Evolutionary conservation across 176 grass and related monocot genomes (phyloP), one percentile per base, ranked within the genome.

Genomic region (Rhynchospora pubera): DNA sequence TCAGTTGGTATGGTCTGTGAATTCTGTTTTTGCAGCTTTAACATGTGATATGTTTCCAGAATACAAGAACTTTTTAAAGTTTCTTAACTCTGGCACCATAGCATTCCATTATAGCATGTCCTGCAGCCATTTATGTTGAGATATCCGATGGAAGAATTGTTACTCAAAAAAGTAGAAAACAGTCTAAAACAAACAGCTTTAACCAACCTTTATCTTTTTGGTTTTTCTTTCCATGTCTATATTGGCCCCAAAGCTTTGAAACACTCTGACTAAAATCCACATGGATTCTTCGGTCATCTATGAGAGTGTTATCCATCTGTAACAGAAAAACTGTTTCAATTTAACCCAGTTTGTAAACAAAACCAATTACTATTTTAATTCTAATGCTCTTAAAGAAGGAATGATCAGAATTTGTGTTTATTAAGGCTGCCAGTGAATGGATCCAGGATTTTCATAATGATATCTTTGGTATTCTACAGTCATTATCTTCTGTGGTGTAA

Each of bases 191-290:
- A 32, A 9, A 65, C 0, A 15, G 12, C 78, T 65, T 70, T 58
- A 16, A 77, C 24, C 5, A 58, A 98, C 96, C 96, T 93, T 89
- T 93, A 81, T 85, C 88, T 61, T 79, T 69, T 79, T 77, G 60
- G 89, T 87, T 92, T 79, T 69, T 94, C 86, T 98, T 98, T 46
- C 89, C 90, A 70, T 93, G 96, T 83, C 96, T 93, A 80, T 85
- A 98, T 67, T 98, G 96, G 77, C 91, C 89, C 96, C 96, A 98
- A 22, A 98, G 84, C 78, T 88, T 94, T 57, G 96, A 86, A 84
- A 98, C 96, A 88, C 96, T 98, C 83, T 98, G 96, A 63, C 90
- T 98, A 77, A 98, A 98, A 91, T 98, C 96, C 82, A 98, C 96
- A 85, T 98, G 96, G 30, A 98, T 98, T 85, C 96, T 93, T 60